Evolutionary conservation across 352 stramenopile genomes (phyloP), one percentile per base, ranked within the genome.

Genomic region (Blastocystis sp.): DNA sequence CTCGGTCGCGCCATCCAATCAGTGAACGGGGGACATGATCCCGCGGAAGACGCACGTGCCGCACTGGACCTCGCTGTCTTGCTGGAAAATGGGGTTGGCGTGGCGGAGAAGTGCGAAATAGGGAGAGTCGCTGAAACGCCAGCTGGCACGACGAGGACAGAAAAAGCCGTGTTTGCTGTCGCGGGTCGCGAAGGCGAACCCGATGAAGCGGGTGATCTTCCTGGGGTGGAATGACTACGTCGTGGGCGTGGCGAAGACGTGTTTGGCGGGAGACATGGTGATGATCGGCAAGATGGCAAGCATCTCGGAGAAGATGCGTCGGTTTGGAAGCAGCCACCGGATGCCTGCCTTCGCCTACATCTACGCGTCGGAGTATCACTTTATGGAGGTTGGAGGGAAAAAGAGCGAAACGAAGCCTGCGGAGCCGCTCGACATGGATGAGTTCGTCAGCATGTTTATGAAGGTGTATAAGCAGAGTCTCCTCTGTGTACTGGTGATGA

Each of bases 141-240:
- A 29, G 16, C 40, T 81, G 11, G 53, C 53, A 40, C 24, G 36
- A n/a, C n/a, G n/a, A n/a, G n/a, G n/a, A n/a, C n/a, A n/a, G n/a
- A n/a, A n/a, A 18, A 38, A 51, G 24, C 61, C 21, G 34, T 81
- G 69, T 44, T 21, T 81, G 32, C 27, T 81, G 18, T 21, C 29
- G 27, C 69, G 63, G 46, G 63, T 81, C 27, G 53, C 48, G 24
- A 59, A 81, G 51, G 27, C 69, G n/a, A 44, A 81, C n/a, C 69
- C 69, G 21, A 16, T 18, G 24, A 27, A 34, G 46, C 24, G 69
- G 42, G 63, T 81, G 34, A 32, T 40, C 21, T 81, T 59, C 56
- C n/a, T 81, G 44, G 69, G 48, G 4, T 81, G 69, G 69, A 81
- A 81, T 64, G 69, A 81, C 40, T 81, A 81, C 29, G 69, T 81